Base-by-base conservation (phyloP, 257 asterid genomes). In the Cynanchum wilfordii region DNA sequence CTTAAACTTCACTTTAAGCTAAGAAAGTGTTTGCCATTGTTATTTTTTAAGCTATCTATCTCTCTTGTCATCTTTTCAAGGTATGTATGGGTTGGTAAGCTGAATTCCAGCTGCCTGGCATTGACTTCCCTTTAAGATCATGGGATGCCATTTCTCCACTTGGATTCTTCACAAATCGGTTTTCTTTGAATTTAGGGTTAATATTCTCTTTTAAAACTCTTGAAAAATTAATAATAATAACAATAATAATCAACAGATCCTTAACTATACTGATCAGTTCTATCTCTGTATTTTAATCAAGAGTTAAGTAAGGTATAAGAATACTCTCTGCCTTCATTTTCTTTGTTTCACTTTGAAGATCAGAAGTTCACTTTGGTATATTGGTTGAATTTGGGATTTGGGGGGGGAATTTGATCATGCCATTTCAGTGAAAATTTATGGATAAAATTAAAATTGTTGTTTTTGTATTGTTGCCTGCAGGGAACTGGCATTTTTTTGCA, bases 31-130 rank as follows among this genome's bases (percentile, higher is more conserved):
- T n/a, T n/a, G n/a, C n/a, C n/a, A n/a, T n/a, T n/a, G n/a, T n/a
- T 33, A 33, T 33, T 33, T 33, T 33, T 3, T 33, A 33, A 33
- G 3, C 38, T 33, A 33, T 33, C 38, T 33, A 33, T 52, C 16
- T 45, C 51, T 47, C 19, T 44, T 67, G 83, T 66, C 77, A 82
- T 77, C 75, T 68, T 81, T 77, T 72, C 69, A 22, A 47, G 83
- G 75, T 80, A 73, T 80, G 47, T 52, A 27, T 69, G 12, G 79
- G 84, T 90, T 87, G 96, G 87, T 88, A 84, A 86, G 75, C 95
- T 72, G 82, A 80, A 86, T 71, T 86, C 89, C 92, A 90, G 89
- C 95, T 88, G 92, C 92, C 84, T 40, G 63, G 84, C 86, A 82
- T 90, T 88, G 90, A 90, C 95, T 88, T 86, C 69, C 85, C 10